Percentiles rank a stretch among this genome's conserved stretches.
These are phyloP conservation scores for Moelleriella libera DNA, from an alignment of 2,329 filamentous ascomycete genomes.

Conservation along the genomic window DNA sequence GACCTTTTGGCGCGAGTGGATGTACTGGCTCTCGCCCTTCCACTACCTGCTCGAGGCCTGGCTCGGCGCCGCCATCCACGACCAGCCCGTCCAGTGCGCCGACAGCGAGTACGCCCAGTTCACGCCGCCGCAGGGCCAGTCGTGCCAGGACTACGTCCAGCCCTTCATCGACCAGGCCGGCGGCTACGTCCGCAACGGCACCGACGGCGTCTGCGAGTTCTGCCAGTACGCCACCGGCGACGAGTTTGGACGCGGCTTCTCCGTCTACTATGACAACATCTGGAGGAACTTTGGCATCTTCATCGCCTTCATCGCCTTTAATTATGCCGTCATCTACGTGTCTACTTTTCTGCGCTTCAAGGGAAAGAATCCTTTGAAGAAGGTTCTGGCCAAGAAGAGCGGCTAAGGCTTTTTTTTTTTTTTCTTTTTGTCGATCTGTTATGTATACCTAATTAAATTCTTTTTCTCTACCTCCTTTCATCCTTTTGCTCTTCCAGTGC, in stretches of 20 bases:
- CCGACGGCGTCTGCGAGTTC: conserved; percentile 44
- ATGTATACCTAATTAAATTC: no score
- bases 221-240: conserved; percentile 50
- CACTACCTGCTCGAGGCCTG: conserved; percentile 52
- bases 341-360: conserved; percentile 25
- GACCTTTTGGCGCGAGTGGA: conserved; percentile 48
- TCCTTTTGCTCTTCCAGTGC: no score
- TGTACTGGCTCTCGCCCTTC: conserved; percentile 57
- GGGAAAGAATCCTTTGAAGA: conserved; percentile 22
- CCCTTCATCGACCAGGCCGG: conserved; percentile 37
- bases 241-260: conserved; percentile 44
- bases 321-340: conserved; percentile 30
- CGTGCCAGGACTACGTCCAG: conserved; percentile 45
- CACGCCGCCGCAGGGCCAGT: conserved; percentile 39
- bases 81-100: conserved; percentile 40
- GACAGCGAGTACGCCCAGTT: conserved; percentile 46
- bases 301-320: conserved; percentile 49
- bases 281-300: conserved; percentile 56
- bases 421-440: no score
- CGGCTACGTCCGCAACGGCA: conserved; percentile 45
- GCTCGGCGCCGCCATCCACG: conserved; percentile 39
- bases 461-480: no score
- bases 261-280: conserved; percentile 43
- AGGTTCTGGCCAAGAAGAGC: conserved; percentile 12
- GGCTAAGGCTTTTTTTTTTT: neutral